Percentiles rank a stretch among this genome's conserved stretches.
Evolutionary conservation across 805 yeast species (phyloP).

Genomic region (Spathaspora passalidarum): DNA sequence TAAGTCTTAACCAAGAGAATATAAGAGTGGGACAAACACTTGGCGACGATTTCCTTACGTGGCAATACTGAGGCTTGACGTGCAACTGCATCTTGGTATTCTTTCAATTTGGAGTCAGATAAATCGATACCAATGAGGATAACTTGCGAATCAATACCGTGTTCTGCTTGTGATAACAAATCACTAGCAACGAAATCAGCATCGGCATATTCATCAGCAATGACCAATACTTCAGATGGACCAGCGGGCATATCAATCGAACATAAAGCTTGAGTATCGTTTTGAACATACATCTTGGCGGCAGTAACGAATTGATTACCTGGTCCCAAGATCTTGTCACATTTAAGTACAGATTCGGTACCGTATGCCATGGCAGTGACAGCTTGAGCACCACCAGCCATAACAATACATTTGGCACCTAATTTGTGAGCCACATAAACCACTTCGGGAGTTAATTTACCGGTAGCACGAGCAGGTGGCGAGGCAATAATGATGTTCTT

Average conservation of each 20-base stretch:
- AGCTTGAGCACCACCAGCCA: constrained; percentile 99
- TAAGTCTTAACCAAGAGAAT: constrained; percentile 65
- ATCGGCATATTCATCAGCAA: constrained; percentile 85
- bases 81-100: constrained; percentile 79
- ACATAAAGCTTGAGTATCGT: constrained; percentile 91
- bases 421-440: constrained; percentile 95
- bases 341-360: constrained; percentile 86
- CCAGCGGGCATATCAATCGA: constrained; percentile 99
- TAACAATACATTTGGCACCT: constrained; percentile 84
- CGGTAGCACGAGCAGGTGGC: constrained; percentile 88
- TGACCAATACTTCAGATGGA: constrained; percentile 95
- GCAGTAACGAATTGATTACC: constrained; percentile 99
- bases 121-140: constrained; percentile 81
- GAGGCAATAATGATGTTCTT: constrained; percentile 88
- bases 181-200: constrained; percentile 98
- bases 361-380: constrained; percentile 99
- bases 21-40: constrained; percentile 89
- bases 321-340: constrained; percentile 96
- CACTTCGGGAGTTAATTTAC: constrained; percentile 93
- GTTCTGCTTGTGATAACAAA: constrained; percentile 96
- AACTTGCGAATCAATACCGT: constrained; percentile 97
- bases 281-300: constrained; percentile 96
- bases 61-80: constrained; percentile 82
- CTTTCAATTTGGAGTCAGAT: constrained; percentile 54
- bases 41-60: constrained; percentile 88